Evolutionary conservation across 2,329 filamentous ascomycete species (phyloP).

Genomic region (Aspergillus hiratsukae): DNA sequence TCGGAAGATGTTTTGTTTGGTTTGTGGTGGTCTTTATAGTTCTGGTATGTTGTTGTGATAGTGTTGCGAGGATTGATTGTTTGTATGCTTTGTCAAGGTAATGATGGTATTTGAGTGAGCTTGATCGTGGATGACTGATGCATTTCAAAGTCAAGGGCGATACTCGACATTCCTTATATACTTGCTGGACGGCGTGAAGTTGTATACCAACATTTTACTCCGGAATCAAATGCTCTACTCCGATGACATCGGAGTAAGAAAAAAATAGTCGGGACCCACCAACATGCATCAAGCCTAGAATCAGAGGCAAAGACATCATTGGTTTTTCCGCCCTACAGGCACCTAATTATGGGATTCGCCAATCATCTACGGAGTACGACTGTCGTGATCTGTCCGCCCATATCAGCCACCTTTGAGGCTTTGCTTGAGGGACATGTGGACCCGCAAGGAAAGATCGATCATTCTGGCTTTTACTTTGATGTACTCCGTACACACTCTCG

Average conservation of each 20-base stretch:
- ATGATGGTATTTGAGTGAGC: neutral
- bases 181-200: neutral
- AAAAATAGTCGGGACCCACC: neutral
- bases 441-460: neutral
- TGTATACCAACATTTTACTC: neutral
- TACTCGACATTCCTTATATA: neutral
- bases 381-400: too few relatives aligned
- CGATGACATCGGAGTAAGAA: neutral
- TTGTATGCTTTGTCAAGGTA: neutral
- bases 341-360: neutral
- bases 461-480: neutral
- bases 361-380: neutral
- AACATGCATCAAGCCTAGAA: neutral
- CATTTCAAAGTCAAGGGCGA: neutral
- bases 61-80: neutral
- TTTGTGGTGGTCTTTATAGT: neutral
- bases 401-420: neutral
- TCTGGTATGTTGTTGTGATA: neutral
- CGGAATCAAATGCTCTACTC: neutral
- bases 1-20: neutral
- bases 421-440: neutral
- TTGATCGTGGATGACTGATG: neutral
- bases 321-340: neutral
- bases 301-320: neutral
- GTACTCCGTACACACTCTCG: too few relatives aligned